Evolutionary conservation across 139 green algal species (phyloP).

Genomic region (Picochlorum costavermella): DNA sequence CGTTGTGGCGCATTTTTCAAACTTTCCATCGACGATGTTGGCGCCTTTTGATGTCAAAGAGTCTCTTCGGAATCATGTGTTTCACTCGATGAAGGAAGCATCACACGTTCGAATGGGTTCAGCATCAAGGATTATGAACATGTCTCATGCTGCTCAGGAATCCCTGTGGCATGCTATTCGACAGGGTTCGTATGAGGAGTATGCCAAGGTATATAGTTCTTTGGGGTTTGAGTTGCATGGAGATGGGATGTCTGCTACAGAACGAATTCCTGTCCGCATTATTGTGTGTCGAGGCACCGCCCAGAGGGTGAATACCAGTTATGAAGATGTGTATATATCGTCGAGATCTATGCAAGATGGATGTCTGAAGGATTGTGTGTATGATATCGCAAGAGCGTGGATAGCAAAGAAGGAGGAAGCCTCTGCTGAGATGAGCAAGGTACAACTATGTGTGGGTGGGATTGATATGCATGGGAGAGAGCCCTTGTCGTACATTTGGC

Average conservation of each 20-base stretch:
- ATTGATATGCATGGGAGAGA: no score
- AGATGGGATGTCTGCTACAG: background rate
- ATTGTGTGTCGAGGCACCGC: background rate
- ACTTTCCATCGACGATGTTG: slow-evolving; percentile 19
- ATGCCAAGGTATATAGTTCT: background rate
- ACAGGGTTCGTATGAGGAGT: background rate
- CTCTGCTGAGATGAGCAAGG: background rate
- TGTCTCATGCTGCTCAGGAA: slow-evolving; percentile 31
- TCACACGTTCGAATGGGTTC: slow-evolving; percentile 35
- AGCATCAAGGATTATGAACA: slow-evolving; percentile 42
- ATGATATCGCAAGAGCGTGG: background rate
- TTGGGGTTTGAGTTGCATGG: background rate
- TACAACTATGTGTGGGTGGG: no score
- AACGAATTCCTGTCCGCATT: background rate
- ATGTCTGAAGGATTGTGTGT: background rate
- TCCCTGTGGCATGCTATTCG: slow-evolving; percentile 28
- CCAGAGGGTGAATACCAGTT: background rate
- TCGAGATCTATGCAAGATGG: background rate
- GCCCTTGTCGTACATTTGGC: no score
- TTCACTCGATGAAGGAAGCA: slow-evolving; percentile 57
- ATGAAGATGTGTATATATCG: background rate
- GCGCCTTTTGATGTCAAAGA: slow-evolving; percentile 23
- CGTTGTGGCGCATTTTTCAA: slow-evolving; percentile 33
- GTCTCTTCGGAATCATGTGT: slow-evolving; percentile 25
- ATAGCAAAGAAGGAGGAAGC: background rate